Base-by-base conservation (phyloP, 345 rosid species). In the Hibiscus syriacus region DNA sequence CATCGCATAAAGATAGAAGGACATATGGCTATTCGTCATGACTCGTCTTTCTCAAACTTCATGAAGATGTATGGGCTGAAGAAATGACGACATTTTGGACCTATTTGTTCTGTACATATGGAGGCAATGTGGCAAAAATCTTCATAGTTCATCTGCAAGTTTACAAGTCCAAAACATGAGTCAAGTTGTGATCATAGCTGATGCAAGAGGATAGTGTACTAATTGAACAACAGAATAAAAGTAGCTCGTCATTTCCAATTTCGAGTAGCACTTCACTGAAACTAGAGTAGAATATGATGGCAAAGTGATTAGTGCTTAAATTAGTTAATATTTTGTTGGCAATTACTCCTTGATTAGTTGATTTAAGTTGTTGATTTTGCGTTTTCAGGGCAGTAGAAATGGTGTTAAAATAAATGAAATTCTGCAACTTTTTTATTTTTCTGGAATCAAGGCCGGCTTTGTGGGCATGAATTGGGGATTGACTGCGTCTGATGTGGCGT, bases 41-140 rank as follows among this genome's bases (percentile, higher is more conserved):
- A 88, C 76, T 94, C 99, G 74, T 94, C 99, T 76, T 91, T 94
- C 86, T 94, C 99, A 71, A 94, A 91, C 85, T 94, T 94, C 98
- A 94, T 94, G 75, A 94, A 94, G 77, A 91, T 91, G 69, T 95
- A 94, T 1, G 99, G 98, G 78, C 99, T 91, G 78, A 94, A 94
- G 78, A 94, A 94, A 8, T 92, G 92, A 22, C 95, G 87, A 55
- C 98, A 94, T 70, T 89, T 94, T 70, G 95, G 90, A 25, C 99
- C 99, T 64, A 94, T 94, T 80, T 94, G 99, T 75, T 91, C 96
- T 16, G 95, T 86, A 69, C 99, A 94, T 22, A 94, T 88, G 6
- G 98, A 89, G 34, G 99, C 95, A 80, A 94, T 94, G 77, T 91
- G 98, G 73, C 99, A 94, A 79, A 94, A 94, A 77, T 94, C 99